Conservation (phyloP, 805 yeast species). For the Candida koratica region DNA sequence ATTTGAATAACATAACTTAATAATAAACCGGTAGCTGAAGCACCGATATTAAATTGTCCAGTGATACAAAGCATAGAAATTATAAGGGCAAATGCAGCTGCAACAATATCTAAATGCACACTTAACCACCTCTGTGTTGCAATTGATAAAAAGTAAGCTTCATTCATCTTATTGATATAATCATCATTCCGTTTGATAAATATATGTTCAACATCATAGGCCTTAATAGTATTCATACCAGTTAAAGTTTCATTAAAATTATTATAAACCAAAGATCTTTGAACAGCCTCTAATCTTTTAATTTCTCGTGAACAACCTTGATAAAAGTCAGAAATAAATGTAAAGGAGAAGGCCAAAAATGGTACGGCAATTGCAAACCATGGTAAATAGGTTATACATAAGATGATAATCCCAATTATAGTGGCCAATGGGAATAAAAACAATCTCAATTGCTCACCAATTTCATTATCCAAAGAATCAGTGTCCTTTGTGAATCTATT, state of each 20-base stretch:
- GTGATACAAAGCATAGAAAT: constrained; percentile 57
- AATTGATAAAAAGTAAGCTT: constrained; percentile 47
- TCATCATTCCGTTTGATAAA: constrained; percentile 43
- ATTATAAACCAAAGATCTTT: constrained; percentile 46
- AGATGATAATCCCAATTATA: constrained; percentile 37
- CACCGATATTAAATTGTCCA: constrained; percentile 52
- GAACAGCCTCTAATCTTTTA: constrained; percentile 46
- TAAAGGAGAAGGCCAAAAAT: constrained; percentile 39
- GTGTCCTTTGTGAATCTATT: constrained; percentile 45
- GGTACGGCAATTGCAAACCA: constrained; percentile 56
- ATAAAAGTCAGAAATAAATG: constrained; percentile 41
- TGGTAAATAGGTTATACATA: constrained; percentile 50
- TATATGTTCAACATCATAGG: constrained; percentile 31
- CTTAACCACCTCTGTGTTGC: constrained; percentile 65
- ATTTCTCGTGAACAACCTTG: constrained; percentile 46
- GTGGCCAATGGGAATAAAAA: constrained; percentile 39
- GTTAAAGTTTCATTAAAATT: constrained; percentile 47
- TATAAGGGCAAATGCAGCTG: constrained; percentile 47
- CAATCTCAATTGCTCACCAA: constrained; percentile 41
- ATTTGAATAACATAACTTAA: constrained; percentile 56
- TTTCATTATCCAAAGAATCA: constrained; percentile 43
- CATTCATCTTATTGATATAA: constrained; percentile 45
- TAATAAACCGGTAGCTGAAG: constrained; percentile 61
- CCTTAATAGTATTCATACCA: constrained; percentile 47
- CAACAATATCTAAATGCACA: constrained; percentile 48